Percentiles rank a stretch among this genome's conserved stretches.
phyloP scores from a whole-genome alignment of 345 rosid species.

The Pelargonium nanum region DNA sequence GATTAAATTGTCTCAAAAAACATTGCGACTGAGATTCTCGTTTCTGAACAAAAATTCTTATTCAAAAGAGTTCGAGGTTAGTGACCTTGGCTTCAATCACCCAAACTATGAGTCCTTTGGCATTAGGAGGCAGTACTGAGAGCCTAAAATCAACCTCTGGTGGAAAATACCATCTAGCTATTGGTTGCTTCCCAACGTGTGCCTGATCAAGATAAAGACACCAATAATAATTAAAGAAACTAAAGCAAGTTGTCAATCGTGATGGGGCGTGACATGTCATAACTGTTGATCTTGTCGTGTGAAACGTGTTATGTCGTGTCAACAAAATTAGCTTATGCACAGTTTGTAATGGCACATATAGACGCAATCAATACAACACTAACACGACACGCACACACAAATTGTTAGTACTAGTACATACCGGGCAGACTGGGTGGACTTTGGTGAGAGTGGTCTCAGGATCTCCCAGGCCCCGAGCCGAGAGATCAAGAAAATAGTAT shows the following conservation, averaged over 20 bases:
- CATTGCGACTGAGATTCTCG: too few species aligned
- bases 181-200: conserved; percentile 87
- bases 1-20: too few species aligned
- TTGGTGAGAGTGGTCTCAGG: conserved; percentile 87
- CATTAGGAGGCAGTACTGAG: conserved; percentile 53
- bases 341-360: background rate
- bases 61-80: too few species aligned
- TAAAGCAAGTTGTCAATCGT: background rate
- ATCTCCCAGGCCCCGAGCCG: conserved; percentile 92
- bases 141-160: conserved; percentile 88
- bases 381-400: too few species aligned
- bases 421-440: conserved; percentile 86
- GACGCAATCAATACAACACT: background rate
- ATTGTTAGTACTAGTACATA: conserved; percentile 16
- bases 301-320: too few species aligned
- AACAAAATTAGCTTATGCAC: too few species aligned
- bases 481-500: conserved; percentile 82
- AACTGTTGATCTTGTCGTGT: too few species aligned
- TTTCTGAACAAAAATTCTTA: too few species aligned
- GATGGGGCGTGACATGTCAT: background rate
- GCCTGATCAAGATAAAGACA: too few species aligned
- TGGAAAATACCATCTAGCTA: conserved; percentile 93
- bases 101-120: conserved; percentile 88
- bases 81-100: conserved; percentile 92
- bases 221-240: too few species aligned